Base-by-base conservation (phyloP, 495 filamentous ascomycete genomes). In the Chaetomium tenue region DNA sequence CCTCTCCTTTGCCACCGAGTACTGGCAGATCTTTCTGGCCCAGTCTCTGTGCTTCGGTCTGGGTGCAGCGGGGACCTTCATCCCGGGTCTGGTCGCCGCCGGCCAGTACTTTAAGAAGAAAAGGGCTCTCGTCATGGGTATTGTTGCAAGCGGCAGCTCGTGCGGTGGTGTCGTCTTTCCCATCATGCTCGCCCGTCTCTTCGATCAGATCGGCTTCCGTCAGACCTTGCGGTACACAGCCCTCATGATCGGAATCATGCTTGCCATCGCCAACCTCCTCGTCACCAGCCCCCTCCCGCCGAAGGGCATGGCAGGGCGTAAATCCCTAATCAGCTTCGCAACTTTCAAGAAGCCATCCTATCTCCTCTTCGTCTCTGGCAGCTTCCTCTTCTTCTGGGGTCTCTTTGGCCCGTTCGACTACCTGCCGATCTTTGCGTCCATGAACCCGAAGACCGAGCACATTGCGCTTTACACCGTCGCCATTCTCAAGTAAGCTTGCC, bases 21-120 rank as follows among this genome's bases (percentile, higher is more conserved):
- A 55, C 30, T 55, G 52, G 52, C 52, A 55, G 52, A 55, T 55
- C 30, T 55, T 55, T 30, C 52, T 55, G 52, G 52, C 52, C 4
- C 52, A 55, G 5, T 55, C 52, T 1, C 28, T 55, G 16, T 55
- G 52, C 16, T 55, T 55, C n/a, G 52, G 52, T 0, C 52, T 55
- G 7, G 52, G 52, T 7, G 52, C 52, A 1, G 52, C 52, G 8
- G 52, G 52, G 2, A 18, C 52, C 15, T 55, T 55, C 28, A 39
- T 55, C 28, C 30, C 52, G n/a, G 52, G 52, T 7, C 18, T 55
- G 28, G 52, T 55, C 9, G 30, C 52, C 0, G 52, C 52, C 8
- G 52, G 52, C 11, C 52, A 55, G 52, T 37, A 55, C 18, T 55
- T 55, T 28, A 55, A 39, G 52, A 55, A 39, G 28, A 55, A 8